phyloP scores from a whole-genome alignment of 2,329 filamentous ascomycete species.

The Fusarium avenaceum region DNA sequence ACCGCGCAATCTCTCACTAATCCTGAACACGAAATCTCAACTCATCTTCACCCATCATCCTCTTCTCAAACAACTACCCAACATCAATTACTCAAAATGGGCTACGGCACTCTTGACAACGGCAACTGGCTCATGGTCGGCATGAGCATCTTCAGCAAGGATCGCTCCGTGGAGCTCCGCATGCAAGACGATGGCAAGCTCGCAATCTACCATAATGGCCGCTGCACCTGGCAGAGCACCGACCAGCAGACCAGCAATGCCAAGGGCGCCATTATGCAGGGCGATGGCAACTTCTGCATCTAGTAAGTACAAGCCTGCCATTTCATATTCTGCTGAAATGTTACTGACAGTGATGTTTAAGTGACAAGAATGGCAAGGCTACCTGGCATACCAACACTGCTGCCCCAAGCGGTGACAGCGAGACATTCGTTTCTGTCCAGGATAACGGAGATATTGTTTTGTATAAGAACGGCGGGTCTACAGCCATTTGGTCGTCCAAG shows the following conservation, averaged over 20 bases:
- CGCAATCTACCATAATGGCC: conserved; percentile 7
- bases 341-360: background rate
- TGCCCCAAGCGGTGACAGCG: background rate
- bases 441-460: conserved; percentile 21
- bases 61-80: background rate
- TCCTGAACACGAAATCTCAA: background rate
- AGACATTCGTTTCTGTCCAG: conserved; percentile 18
- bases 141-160: conserved; percentile 20
- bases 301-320: conserved; percentile 2
- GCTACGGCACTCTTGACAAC: conserved; percentile 21
- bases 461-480: background rate
- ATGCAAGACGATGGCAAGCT: conserved; percentile 28
- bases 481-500: conserved; percentile 19
- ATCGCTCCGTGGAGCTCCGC: conserved; percentile 11
- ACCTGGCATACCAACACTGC: conserved; percentile 28
- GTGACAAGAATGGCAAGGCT: conserved; percentile 20
- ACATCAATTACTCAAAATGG: background rate
- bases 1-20: fast-evolving
- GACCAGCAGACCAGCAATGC: background rate
- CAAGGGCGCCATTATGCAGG: conserved; percentile 16
- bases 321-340: too few species aligned
- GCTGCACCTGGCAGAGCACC: conserved; percentile 17
- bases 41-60: background rate
- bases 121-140: conserved; percentile 26
- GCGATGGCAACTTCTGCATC: conserved; percentile 15